Percentiles rank a stretch among this genome's conserved stretches.
These are phyloP conservation scores for Lolium perenne DNA, from an alignment of 176 grass and related monocot species.

Conservation along the genomic window DNA sequence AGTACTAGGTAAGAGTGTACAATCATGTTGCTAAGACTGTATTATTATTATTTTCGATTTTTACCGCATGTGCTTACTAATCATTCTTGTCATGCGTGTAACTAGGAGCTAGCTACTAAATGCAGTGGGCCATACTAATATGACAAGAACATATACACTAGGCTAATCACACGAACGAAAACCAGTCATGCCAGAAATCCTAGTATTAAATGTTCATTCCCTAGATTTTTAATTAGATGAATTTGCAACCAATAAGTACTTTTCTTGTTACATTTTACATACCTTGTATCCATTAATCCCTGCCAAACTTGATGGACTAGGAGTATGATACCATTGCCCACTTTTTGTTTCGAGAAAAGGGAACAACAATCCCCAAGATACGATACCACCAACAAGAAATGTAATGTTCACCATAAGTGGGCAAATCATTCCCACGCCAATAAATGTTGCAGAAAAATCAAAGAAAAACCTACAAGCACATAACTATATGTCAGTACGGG, in stretches of 20 bases:
- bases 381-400: conserved; percentile 43
- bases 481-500: not conserved
- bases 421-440: conserved; percentile 71
- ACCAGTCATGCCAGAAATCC: not conserved
- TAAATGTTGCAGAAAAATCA: conserved; percentile 63
- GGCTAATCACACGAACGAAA: not conserved
- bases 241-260: not conserved
- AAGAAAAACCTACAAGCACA: conserved; percentile 63
- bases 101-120: not conserved
- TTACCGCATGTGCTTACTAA: not conserved
- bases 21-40: not conserved
- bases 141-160: not conserved
- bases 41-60: not conserved
- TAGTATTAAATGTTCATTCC: not conserved
- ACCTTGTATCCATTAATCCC: conserved; percentile 77
- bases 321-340: conserved; percentile 57
- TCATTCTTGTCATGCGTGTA: not conserved
- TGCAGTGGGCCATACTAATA: not conserved
- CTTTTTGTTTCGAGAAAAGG: conserved; percentile 62
- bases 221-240: not conserved
- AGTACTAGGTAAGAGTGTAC: not conserved
- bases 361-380: conserved; percentile 58
- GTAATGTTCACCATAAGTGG: conserved; percentile 56
- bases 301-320: conserved; percentile 41
- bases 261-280: not conserved